Evolutionary conservation across 192 early-diverging fungal species (phyloP).

Genomic region (Mortierella antarctica): DNA sequence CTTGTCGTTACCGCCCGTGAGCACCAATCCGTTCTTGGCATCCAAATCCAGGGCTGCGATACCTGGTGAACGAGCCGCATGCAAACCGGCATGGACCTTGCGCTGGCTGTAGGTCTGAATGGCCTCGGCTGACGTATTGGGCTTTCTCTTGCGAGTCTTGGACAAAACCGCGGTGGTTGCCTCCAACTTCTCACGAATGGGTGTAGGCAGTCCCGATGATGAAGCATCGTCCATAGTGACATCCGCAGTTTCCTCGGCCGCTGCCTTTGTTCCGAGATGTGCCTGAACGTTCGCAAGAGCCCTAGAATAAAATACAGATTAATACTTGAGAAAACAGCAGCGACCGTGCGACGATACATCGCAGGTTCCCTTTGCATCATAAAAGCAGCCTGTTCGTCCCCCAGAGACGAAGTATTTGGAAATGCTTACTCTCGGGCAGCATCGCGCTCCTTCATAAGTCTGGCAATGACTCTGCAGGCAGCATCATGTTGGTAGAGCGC

Average conservation of each 20-base stretch:
- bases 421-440: constrained; percentile 77
- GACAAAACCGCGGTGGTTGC: constrained; percentile 57
- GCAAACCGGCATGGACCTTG: constrained; percentile 68
- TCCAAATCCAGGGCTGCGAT: constrained; percentile 71
- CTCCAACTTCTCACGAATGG: constrained; percentile 62
- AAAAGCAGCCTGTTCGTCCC: neutral
- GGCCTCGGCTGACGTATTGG: constrained; percentile 76
- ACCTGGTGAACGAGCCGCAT: constrained; percentile 78
- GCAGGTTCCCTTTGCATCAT: neutral
- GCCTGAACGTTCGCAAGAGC: constrained; percentile 70
- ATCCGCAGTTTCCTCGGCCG: constrained; percentile 32
- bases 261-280: constrained; percentile 62
- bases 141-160: constrained; percentile 77
- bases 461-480: constrained; percentile 92
- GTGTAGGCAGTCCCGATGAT: constrained; percentile 55
- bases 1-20: constrained; percentile 87
- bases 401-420: neutral
- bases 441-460: constrained; percentile 91
- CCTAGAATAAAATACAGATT: constrained; percentile 30
- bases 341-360: neutral
- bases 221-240: constrained; percentile 64
- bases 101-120: constrained; percentile 68
- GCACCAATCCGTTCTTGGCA: constrained; percentile 65
- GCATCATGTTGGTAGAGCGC: constrained; percentile 98
- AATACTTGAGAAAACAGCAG: neutral